Evolutionary conservation across 108 stramenopile species (phyloP).

Genomic region (Nannochloropsis salina): DNA sequence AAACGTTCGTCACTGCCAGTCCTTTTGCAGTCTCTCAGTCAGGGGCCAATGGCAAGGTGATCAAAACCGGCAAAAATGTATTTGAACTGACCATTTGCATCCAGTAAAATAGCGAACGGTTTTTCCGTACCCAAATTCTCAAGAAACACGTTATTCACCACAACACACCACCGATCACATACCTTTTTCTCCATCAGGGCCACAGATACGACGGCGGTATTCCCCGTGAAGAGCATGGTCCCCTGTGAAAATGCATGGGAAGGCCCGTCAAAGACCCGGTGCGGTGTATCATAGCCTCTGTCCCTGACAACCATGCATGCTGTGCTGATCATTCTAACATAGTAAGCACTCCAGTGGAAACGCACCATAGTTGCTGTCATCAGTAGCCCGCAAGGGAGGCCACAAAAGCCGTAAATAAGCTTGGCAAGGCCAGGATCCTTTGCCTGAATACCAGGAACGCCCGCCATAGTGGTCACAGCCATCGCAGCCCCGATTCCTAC

Average conservation of each 20-base stretch:
- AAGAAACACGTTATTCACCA: no score
- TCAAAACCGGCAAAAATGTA: no score
- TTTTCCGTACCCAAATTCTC: no score
- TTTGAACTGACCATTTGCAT: no score
- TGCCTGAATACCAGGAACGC: constrained; percentile 11
- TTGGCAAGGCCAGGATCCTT: constrained; percentile 2
- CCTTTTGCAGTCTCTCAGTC: no score
- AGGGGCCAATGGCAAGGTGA: no score
- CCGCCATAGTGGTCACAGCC: neutral
- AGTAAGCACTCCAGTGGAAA: neutral
- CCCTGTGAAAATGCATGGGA: neutral
- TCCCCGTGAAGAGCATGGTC: constrained; percentile 43
- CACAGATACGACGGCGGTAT: constrained; percentile 43
- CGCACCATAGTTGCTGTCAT: constrained; percentile 6
- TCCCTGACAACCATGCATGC: no score
- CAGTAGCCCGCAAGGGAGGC: neutral
- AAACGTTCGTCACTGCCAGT: no score
- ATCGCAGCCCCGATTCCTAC: neutral
- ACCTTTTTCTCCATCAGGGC: constrained; percentile 37
- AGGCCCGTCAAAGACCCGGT: neutral
- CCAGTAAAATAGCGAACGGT: no score
- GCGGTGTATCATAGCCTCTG: no score
- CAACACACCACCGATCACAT: neutral
- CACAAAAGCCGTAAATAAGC: constrained; percentile 13
- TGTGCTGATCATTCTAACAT: no score